Percentiles rank a stretch among this genome's conserved stretches.
These are phyloP conservation scores for Oryza glaberrima DNA, from an alignment of 176 grass and related monocot species.

Conservation along the genomic window DNA sequence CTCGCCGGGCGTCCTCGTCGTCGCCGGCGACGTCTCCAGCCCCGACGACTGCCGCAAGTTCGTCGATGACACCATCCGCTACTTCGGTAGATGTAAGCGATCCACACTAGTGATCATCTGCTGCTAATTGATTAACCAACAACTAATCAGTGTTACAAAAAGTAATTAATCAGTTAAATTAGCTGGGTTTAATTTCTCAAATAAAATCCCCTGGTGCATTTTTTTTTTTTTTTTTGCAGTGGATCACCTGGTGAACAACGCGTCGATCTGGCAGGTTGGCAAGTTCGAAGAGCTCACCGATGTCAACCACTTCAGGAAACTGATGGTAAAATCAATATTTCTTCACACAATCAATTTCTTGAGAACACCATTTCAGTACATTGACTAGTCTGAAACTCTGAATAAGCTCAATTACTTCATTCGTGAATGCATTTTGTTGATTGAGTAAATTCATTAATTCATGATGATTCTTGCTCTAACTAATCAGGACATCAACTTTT, in stretches of 20 bases:
- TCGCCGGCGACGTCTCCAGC: constrained; percentile 61
- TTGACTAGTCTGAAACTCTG: no score
- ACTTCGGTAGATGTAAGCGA: constrained; percentile 47
- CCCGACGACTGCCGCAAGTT: constrained; percentile 57
- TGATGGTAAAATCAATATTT: constrained; percentile 48
- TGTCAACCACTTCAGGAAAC: constrained; percentile 48
- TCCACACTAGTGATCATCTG: no score
- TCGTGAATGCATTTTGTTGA: no score
- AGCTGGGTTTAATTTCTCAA: background rate
- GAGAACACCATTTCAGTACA: background rate
- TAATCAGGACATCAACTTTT: constrained; percentile 68
- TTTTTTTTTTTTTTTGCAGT: constrained; percentile 33
- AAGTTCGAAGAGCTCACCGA: constrained; percentile 64
- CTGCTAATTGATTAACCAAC: no score
- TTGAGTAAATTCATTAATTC: background rate
- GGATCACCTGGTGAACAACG: constrained; percentile 76
- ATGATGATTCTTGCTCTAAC: background rate
- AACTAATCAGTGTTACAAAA: background rate
- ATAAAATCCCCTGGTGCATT: background rate
- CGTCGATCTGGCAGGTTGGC: constrained; percentile 57
- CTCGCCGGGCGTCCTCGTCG: constrained; percentile 67
- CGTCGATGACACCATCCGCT: constrained; percentile 47
- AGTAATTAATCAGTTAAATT: no score
- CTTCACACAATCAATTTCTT: no score
- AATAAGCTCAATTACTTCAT: no score